These are phyloP conservation scores for Metrosideros polymorpha DNA, from an alignment of 441 rosid species.

Conservation along the genomic window DNA sequence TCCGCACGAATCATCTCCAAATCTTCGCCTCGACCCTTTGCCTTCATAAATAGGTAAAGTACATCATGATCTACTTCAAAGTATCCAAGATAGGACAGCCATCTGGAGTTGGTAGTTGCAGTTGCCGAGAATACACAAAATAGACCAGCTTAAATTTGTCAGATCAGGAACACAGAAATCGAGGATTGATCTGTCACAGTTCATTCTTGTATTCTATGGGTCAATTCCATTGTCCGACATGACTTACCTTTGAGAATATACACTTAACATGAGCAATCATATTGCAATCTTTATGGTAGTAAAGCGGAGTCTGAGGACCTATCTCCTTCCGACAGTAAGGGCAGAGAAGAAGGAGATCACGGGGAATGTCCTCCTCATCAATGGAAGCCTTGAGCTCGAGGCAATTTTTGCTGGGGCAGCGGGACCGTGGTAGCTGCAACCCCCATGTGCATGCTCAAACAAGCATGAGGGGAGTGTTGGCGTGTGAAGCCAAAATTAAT, in stretches of 20 bases:
- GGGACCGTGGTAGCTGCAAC: too few species aligned
- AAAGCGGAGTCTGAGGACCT: not conserved
- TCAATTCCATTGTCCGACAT: not conserved
- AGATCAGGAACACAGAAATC: not conserved
- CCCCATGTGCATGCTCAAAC: not conserved
- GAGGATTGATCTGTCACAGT: not conserved
- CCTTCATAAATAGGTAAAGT: not conserved
- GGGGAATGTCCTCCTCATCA: not conserved
- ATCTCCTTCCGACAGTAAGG: not conserved
- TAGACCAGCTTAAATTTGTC: not conserved
- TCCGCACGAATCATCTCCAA: not conserved
- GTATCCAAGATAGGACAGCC: not conserved
- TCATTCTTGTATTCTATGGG: not conserved
- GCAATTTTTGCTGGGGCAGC: not conserved
- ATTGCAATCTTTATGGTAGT: not conserved
- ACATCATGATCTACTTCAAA: not conserved
- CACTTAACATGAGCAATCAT: not conserved
- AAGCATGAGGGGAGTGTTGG: not conserved
- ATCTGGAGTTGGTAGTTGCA: not conserved
- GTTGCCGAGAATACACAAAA: not conserved
- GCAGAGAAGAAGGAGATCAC: not conserved
- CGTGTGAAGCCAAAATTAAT: too few species aligned
- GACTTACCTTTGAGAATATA: not conserved
- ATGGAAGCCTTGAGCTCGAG: not conserved
- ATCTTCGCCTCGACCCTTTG: not conserved